Evolutionary conservation across 1,139 yeast species (phyloP).

Genomic region (Pneumocystis canis): DNA sequence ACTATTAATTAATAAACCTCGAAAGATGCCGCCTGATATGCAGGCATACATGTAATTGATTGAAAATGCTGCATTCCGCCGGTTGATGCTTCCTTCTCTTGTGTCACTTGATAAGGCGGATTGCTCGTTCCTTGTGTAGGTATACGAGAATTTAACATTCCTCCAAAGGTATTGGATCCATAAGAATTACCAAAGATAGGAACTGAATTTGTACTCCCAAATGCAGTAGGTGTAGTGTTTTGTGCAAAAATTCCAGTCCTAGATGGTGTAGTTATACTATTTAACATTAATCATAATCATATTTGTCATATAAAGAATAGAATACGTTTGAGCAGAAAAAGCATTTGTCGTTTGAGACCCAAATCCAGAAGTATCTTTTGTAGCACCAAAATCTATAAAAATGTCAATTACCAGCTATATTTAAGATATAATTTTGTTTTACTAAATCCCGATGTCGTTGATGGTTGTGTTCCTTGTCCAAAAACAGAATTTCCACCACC

Average conservation of each 20-base stretch:
- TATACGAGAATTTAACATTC: conserved; percentile 6
- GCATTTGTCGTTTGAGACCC: neutral
- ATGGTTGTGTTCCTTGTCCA: neutral
- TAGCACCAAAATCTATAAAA: neutral
- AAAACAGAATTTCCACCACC: neutral
- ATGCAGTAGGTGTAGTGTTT: conserved; percentile 3
- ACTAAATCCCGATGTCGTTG: neutral
- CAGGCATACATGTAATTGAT: conserved; percentile 78
- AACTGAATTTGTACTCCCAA: conserved; percentile 4
- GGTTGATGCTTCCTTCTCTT: conserved; percentile 49
- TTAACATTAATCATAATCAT: neutral
- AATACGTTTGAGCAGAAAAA: neutral
- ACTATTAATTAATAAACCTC: conserved; percentile 34
- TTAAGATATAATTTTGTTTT: neutral
- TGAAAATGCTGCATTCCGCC: conserved; percentile 45
- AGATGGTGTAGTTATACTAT: neutral
- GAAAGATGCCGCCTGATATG: conserved; percentile 61
- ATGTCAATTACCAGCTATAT: too few relatives aligned
- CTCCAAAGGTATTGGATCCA: conserved; percentile 12
- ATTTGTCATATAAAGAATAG: neutral
- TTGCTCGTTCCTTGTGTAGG: conserved; percentile 17
- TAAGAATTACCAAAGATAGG: conserved; percentile 8
- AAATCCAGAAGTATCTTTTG: neutral
- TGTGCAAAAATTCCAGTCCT: neutral
- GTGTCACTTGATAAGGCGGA: conserved; percentile 37